Conservation (phyloP, 73 alveolate genomes). For the Paramecium sonneborni region DNA sequence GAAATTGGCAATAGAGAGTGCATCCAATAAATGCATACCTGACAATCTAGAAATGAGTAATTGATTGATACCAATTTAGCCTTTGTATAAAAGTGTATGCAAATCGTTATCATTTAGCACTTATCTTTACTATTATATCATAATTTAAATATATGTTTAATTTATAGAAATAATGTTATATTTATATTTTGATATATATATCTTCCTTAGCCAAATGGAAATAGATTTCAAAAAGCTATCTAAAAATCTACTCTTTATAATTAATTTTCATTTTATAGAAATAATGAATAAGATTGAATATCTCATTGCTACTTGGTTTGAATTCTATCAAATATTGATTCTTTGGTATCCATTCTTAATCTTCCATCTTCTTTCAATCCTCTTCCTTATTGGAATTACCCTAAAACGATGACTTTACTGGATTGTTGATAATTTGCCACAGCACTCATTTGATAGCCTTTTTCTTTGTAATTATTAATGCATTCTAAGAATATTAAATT, state of each 20-base stretch:
- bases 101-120: conserved; percentile 7
- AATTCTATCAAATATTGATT: conserved; percentile 25
- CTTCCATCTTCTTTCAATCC: background rate
- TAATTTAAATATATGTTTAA: background rate
- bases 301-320: background rate
- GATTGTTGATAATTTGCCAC: background rate
- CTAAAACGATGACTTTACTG: background rate
- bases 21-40: conserved; percentile 38
- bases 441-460: conserved; percentile 13
- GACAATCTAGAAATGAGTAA: conserved; percentile 36
- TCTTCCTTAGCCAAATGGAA: background rate
- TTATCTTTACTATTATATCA: background rate
- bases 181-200: background rate
- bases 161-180: background rate
- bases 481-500: background rate
- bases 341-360: conserved; percentile 10
- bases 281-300: background rate
- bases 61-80: conserved; percentile 33
- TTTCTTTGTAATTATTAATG: background rate
- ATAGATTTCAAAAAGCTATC: too few relatives aligned
- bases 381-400: background rate
- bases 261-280: background rate
- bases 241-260: too few relatives aligned
- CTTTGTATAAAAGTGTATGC: conserved; percentile 21
- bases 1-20: conserved; percentile 17